Evolutionary conservation across 768 basidiomycete species (phyloP).

Genomic region (Tulasnella sp.): DNA sequence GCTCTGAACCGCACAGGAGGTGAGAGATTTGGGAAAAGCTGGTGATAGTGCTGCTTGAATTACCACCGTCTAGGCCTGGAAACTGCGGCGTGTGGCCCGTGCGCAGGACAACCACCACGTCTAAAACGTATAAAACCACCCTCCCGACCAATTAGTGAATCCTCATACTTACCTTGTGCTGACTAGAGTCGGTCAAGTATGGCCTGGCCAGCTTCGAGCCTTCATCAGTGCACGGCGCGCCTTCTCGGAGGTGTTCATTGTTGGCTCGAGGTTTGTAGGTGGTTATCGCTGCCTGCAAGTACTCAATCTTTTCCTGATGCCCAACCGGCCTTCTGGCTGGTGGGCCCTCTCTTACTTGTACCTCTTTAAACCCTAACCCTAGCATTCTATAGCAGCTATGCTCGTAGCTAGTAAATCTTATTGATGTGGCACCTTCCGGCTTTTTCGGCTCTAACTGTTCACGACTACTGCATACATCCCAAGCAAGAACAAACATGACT

Average conservation of each 20-base stretch:
- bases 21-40: too few relatives aligned
- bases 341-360: neutral
- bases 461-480: too few relatives aligned
- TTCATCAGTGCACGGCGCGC: slow-evolving; percentile 20
- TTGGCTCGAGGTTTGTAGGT: neutral
- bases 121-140: neutral
- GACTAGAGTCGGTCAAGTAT: slow-evolving; percentile 3
- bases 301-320: slow-evolving; percentile 20
- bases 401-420: too few relatives aligned
- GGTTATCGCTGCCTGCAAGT: slow-evolving; percentile 12
- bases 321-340: slow-evolving; percentile 15
- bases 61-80: neutral
- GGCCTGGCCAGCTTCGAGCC: slow-evolving; percentile 2
- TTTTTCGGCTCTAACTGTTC: too few relatives aligned
- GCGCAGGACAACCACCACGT: neutral
- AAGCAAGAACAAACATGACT: too few relatives aligned
- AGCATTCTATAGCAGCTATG: neutral
- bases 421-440: too few relatives aligned
- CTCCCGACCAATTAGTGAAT: too few relatives aligned
- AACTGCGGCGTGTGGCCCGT: neutral
- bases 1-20: too few relatives aligned
- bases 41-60: too few relatives aligned
- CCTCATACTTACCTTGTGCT: slow-evolving; percentile 20
- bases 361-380: neutral
- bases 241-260: neutral